Evolutionary conservation across 1,284 basidiomycete species (phyloP), one percentile per base, ranked within the genome.

Genomic region (Fomitiporia mediterranea): DNA sequence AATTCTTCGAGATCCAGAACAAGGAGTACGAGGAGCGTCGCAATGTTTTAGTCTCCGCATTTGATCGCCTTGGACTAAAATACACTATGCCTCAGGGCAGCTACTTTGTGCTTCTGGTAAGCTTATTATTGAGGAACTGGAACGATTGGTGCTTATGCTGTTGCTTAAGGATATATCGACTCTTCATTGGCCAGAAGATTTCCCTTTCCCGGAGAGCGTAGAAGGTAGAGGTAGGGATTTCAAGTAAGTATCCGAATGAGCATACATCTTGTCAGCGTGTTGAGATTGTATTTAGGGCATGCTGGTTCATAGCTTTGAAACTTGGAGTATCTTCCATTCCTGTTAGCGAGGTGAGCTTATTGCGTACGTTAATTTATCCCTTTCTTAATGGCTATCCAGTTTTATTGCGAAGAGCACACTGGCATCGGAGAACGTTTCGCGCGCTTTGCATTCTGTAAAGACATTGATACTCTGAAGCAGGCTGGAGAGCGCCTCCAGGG

Each of bases 381-480:
- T 51, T 44, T 43, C 25, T 47, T 30, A 15, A 55, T 40, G 19
- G 42, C 27, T 23, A 60, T 19, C 35, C 15, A 94, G 89, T 97
- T 97, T 71, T 97, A 96, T 74, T 91, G 88, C 65, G 78, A 85
- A 63, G 88, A 91, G 57, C 92, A 97, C 68, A 79, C 83, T 40
- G 70, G 74, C 50, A 91, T 97, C 55, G 94, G 94, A 35, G 92
- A 94, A 70, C 83, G 78, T 53, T 97, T 86, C 66, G 86, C 82
- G 27, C 83, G 94, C 51, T 94, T 98, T 69, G 87, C 92, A 1
- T 97, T 96, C 76, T 96, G 94, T 78, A 97, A 97, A 68, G 94
- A 97, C 65, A 63, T 84, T 25, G 91, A 91, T 42, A 93, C 91
- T 0, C 76, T 98, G 35, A 82, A 77, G 62, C 75, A 74, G 38